Conservation (phyloP, 352 stramenopile species). For the Phytophthora kernoviae region DNA sequence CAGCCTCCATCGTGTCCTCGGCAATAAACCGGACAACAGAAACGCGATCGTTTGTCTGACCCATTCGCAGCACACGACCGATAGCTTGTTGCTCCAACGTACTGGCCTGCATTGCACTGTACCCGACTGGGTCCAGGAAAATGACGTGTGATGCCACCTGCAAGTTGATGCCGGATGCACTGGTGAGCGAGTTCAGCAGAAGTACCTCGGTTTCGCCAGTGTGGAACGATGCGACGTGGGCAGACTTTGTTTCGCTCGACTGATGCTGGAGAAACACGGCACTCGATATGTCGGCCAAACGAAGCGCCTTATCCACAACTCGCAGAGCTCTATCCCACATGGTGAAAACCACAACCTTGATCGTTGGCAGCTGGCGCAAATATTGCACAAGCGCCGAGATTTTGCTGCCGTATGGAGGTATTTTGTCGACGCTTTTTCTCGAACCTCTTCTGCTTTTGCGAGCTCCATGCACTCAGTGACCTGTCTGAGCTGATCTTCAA, state of each 20-base stretch:
- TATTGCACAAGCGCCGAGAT: conserved; percentile 74
- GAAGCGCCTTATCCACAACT: conserved; percentile 67
- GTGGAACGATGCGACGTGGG: conserved; percentile 70
- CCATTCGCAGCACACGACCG: conserved; percentile 85
- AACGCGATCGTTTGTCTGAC: conserved; percentile 73
- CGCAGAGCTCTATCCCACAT: conserved; percentile 77
- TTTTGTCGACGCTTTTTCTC: conserved; percentile 32
- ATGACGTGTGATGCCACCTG: conserved; percentile 85
- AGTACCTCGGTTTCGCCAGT: conserved; percentile 69
- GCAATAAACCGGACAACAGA: conserved; percentile 78
- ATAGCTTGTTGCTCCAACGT: conserved; percentile 85
- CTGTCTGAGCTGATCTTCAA: conserved; percentile 59
- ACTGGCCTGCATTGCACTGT: conserved; percentile 69
- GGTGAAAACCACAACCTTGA: conserved; percentile 85
- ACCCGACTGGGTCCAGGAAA: conserved; percentile 80
- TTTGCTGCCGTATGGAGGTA: conserved; percentile 73
- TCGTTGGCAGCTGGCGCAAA: conserved; percentile 46
- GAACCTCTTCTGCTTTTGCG: conserved; percentile 22
- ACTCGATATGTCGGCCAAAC: conserved; percentile 56
- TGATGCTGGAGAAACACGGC: conserved; percentile 79
- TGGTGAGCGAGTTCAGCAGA: conserved; percentile 81
- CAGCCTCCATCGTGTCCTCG: conserved; percentile 72
- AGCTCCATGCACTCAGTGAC: conserved; percentile 57
- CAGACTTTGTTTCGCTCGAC: conserved; percentile 79
- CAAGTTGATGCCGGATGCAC: conserved; percentile 85